Evolutionary conservation across 805 yeast species (phyloP), one percentile per base, ranked within the genome.

Genomic region (Geotrichum ghanense): DNA sequence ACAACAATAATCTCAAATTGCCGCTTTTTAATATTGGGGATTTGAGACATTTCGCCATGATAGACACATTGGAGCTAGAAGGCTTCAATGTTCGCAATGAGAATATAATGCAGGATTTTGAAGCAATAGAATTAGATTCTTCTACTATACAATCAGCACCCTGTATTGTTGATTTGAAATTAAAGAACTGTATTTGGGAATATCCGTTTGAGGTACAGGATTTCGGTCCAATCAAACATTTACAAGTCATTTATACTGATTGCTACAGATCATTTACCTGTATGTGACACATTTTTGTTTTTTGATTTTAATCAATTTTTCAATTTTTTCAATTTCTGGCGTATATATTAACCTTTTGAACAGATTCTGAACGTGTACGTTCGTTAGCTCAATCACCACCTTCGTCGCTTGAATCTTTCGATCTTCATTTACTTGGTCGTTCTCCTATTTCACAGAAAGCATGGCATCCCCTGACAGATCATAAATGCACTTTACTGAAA

Each of bases 101-200:
- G 27, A 27, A 39, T 16, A 48, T 46, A 41, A 10, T 21, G 46
- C 23, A 48, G 23, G 41, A 23, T 45, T 2, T 24, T 42, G 10
- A 49, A 41, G 22, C 34, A 22, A 14, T 37, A 27, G 12, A 41
- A 35, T 19, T 35, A 31, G 3, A 34, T 27, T 3, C 34, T 14
- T 4, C 34, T 27, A 14, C 22, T 34, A 12, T 5, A 34, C 10
- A 12, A 40, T 16, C 45, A 31, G 20, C 40, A n/a, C 44, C 46
- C 3, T 22, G 34, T 2, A 45, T 47, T 22, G 44, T 17, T 3
- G 12, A 31, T n/a, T 25, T 51, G 41, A 35, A 23, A 24, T 6
- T 51, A 44, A 44, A 22, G 31, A 51, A 51, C 31, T 51, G 53
- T 42, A 51, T 50, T 9, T 51, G 54, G 55, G 45, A 41, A 24